phyloP scores from a whole-genome alignment of 805 yeast species.

The Tetrapisispora fleetii region DNA sequence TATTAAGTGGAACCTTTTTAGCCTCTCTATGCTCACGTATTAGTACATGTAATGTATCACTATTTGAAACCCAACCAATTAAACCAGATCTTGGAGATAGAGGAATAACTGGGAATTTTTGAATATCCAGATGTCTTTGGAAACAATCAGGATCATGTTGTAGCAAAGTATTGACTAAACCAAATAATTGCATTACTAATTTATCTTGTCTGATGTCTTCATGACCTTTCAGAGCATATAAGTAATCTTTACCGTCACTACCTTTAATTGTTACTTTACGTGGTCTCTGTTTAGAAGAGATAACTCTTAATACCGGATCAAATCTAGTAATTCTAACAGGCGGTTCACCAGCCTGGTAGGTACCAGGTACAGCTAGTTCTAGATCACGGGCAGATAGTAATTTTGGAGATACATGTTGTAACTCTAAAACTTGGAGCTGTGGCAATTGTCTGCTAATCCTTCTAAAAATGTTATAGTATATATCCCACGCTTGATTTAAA shows the following conservation, averaged over 20 bases:
- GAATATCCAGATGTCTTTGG: slow-evolving; percentile 89
- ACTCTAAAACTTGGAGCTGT: slow-evolving; percentile 72
- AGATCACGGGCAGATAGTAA: slow-evolving; percentile 67
- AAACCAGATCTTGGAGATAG: slow-evolving; percentile 94
- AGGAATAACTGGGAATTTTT: slow-evolving; percentile 88
- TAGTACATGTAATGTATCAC: slow-evolving; percentile 91
- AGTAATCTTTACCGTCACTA: slow-evolving; percentile 85
- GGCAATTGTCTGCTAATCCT: slow-evolving; percentile 84
- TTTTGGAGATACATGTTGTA: slow-evolving; percentile 91
- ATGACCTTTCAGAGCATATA: slow-evolving; percentile 80
- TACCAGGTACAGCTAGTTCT: slow-evolving; percentile 88
- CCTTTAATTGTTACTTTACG: slow-evolving; percentile 73
- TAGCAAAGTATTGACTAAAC: slow-evolving; percentile 83
- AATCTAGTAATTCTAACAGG: slow-evolving; percentile 62
- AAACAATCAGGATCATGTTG: slow-evolving; percentile 91
- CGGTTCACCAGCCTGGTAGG: slow-evolving; percentile 77
- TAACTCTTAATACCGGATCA: slow-evolving; percentile 77
- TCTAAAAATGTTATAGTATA: slow-evolving; percentile 87
- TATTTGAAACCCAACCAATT: slow-evolving; percentile 94
- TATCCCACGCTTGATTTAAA: slow-evolving; percentile 95
- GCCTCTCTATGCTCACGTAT: slow-evolving; percentile 90
- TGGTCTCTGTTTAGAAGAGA: slow-evolving; percentile 93
- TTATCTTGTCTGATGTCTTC: slow-evolving; percentile 97
- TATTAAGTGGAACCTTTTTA: slow-evolving; percentile 76
- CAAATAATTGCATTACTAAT: slow-evolving; percentile 94